These are phyloP conservation scores for Solanum verrucosum DNA, from an alignment of 257 asterid species.

Conservation along the genomic window DNA sequence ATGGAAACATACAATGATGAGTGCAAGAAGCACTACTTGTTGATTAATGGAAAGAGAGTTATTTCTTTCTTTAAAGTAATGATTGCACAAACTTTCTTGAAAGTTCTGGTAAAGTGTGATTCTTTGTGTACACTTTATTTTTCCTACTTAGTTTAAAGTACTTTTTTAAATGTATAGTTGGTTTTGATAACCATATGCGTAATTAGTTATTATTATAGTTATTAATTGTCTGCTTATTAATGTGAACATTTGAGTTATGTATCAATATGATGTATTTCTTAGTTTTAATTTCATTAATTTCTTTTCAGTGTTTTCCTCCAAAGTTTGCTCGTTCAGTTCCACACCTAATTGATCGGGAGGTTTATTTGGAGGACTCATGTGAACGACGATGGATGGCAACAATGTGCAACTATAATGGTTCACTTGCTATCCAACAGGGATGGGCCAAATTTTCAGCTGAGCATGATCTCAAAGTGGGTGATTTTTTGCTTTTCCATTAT, in stretches of 20 bases:
- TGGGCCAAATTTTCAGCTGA: neutral
- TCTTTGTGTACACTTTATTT: neutral
- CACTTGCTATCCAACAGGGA: neutral
- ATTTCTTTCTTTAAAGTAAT: conserved; percentile 18
- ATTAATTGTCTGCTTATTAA: neutral
- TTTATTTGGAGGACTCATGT: neutral
- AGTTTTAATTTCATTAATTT: neutral
- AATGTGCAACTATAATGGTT: neutral
- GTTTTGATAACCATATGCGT: no score
- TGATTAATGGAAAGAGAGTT: conserved; percentile 2
- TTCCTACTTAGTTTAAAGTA: neutral
- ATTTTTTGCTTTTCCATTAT: neutral
- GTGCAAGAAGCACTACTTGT: neutral
- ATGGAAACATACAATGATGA: neutral
- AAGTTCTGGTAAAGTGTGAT: neutral
- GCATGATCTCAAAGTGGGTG: neutral
- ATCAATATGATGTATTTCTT: neutral
- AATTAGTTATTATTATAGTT: neutral
- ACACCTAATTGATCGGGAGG: neutral
- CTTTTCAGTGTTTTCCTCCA: neutral
- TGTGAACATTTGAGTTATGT: neutral
- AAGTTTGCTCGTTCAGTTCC: neutral
- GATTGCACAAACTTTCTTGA: neutral
- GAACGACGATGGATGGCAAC: neutral
- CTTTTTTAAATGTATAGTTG: neutral